phyloP scores from a whole-genome alignment of 2,329 filamentous ascomycete species.

The Clarireedia paspali region DNA sequence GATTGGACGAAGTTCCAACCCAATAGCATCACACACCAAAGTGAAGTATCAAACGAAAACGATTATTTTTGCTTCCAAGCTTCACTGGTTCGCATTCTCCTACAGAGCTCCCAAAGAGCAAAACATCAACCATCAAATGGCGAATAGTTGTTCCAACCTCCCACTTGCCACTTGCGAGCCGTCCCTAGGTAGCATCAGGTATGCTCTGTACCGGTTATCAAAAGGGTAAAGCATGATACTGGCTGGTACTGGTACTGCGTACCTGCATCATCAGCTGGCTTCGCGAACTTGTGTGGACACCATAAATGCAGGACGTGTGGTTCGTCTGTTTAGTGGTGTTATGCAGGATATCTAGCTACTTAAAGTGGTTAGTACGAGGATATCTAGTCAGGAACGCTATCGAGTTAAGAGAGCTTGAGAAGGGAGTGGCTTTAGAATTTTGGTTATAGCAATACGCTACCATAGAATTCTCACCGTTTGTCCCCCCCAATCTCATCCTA shows the following conservation, averaged over 20 bases:
- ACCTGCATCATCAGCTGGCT: not conserved
- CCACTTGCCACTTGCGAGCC: not conserved
- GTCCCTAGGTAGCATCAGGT: not conserved
- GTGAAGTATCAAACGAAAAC: too few relatives aligned
- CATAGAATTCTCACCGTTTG: not conserved
- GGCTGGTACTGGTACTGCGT: slow-evolving; percentile 1
- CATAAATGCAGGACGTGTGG: not conserved
- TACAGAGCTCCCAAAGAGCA: too few relatives aligned
- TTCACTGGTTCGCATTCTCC: too few relatives aligned
- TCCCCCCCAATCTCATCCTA: not conserved
- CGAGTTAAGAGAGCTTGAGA: not conserved
- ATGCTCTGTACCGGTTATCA: not conserved
- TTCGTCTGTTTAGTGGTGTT: not conserved
- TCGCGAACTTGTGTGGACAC: not conserved
- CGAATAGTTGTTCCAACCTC: not conserved
- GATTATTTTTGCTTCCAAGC: too few relatives aligned
- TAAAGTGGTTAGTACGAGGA: not conserved
- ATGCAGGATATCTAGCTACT: slow-evolving; percentile 1
- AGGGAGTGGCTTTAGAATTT: not conserved
- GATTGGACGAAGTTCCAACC: not conserved
- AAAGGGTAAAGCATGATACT: slow-evolving; percentile 5
- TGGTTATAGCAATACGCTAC: not conserved
- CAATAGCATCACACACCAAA: not conserved
- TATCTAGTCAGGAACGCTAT: slow-evolving; percentile 5
- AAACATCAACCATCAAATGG: not conserved